Evolutionary conservation across 1,284 basidiomycete species (phyloP).

Genomic region (Ustilago trichophora): DNA sequence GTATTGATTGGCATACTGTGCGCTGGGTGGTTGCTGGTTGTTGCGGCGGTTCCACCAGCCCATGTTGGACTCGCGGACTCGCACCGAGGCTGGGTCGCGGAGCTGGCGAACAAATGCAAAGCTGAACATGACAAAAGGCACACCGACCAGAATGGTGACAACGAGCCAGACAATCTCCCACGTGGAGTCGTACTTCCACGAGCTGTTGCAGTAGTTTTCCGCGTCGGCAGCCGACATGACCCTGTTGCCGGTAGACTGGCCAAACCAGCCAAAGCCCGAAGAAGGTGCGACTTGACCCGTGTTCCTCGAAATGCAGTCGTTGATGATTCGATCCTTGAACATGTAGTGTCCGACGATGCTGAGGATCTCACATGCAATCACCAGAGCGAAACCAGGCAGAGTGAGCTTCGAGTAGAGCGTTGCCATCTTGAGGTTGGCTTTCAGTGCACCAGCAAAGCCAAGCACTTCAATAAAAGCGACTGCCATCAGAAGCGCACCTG

Average conservation of each 20-base stretch:
- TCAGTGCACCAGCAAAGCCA: constrained; percentile 47
- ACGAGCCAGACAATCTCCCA: constrained; percentile 57
- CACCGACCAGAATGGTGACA: constrained; percentile 43
- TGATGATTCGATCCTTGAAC: constrained; percentile 47
- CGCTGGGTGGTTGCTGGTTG: constrained; percentile 34
- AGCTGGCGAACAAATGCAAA: constrained; percentile 56
- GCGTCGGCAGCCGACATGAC: constrained; percentile 37
- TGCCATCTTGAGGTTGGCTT: constrained; percentile 33
- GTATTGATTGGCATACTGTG: constrained; percentile 23
- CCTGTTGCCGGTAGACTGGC: constrained; percentile 11
- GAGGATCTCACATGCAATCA: constrained; percentile 49
- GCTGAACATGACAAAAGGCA: constrained; percentile 53
- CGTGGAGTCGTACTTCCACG: constrained; percentile 42
- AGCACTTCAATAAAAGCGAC: constrained; percentile 48
- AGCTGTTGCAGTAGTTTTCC: constrained; percentile 37
- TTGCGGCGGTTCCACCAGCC: constrained; percentile 32
- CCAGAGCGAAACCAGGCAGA: constrained; percentile 36
- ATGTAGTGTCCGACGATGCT: constrained; percentile 48
- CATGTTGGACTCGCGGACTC: constrained; percentile 22
- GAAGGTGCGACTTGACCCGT: constrained; percentile 27
- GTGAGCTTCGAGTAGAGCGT: constrained; percentile 34
- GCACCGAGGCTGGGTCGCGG: constrained; percentile 42
- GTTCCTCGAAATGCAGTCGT: constrained; percentile 43
- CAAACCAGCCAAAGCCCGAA: constrained; percentile 22
- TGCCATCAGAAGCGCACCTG: constrained; percentile 37